Conservation (phyloP, 108 stramenopile species). For the Mediolabrus comicus region DNA sequence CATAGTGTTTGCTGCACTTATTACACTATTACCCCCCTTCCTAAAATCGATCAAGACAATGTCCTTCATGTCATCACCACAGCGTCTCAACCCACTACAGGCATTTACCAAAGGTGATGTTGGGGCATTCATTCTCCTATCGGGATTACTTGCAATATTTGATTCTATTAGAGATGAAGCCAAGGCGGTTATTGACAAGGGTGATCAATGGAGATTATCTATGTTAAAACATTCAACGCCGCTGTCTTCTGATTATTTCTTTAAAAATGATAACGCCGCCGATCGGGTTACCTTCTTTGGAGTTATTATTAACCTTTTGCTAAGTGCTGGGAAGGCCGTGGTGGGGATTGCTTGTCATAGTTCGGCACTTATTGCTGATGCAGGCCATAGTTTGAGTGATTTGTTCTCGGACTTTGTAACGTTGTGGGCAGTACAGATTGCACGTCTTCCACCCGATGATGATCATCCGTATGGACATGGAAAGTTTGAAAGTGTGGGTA, state of each 20-base stretch:
- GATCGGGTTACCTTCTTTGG: slow-evolving; percentile 89
- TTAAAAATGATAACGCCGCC: slow-evolving; percentile 64
- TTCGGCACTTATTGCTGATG: slow-evolving; percentile 92
- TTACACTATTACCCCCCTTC: slow-evolving; percentile 49
- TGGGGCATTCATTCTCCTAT: slow-evolving; percentile 37
- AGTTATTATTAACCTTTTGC: slow-evolving; percentile 72
- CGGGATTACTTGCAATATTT: slow-evolving; percentile 30
- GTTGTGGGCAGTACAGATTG: slow-evolving; percentile 86
- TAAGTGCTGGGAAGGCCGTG: slow-evolving; percentile 72
- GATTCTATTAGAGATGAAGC: slow-evolving; percentile 42
- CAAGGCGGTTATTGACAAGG: slow-evolving; percentile 34
- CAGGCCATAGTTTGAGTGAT: slow-evolving; percentile 92
- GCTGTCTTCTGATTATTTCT: slow-evolving; percentile 47
- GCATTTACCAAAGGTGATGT: slow-evolving; percentile 28
- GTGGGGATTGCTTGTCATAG: slow-evolving; percentile 85
- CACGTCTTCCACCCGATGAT: slow-evolving; percentile 82
- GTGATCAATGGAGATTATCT: slow-evolving; percentile 47
- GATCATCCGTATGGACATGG: slow-evolving; percentile 98
- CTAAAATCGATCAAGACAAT: slow-evolving; percentile 8
- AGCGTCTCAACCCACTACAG: neutral
- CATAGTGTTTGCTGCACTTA: slow-evolving; percentile 44
- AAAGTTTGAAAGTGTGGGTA: slow-evolving; percentile 94
- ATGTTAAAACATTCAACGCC: slow-evolving; percentile 46
- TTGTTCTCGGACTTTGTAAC: slow-evolving; percentile 93
- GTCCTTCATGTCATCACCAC: neutral